Percentiles rank a stretch among this genome's conserved stretches.
Evolutionary conservation across 108 stramenopile species (phyloP).

Genomic region (Nitzschia sp.): DNA sequence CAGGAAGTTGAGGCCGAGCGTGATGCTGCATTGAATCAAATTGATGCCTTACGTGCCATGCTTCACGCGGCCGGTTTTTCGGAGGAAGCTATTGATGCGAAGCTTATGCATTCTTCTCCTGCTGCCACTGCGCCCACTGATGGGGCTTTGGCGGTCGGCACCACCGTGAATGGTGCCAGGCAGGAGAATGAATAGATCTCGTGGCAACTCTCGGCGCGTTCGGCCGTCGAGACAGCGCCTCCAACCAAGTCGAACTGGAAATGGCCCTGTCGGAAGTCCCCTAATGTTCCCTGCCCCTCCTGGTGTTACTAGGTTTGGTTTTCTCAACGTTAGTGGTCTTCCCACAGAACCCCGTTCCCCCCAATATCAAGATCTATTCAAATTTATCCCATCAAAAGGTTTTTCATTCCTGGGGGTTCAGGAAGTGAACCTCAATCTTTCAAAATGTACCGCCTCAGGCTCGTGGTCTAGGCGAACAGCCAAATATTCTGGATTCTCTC

Average conservation of each 20-base stretch:
- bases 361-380: not conserved
- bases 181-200: not conserved
- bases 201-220: not conserved
- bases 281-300: not conserved
- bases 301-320: not conserved
- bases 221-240: not conserved
- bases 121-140: too few relatives aligned
- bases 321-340: not conserved
- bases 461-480: not conserved
- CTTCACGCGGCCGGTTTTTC: too few relatives aligned
- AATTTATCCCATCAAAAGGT: too few relatives aligned
- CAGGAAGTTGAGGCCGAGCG: too few relatives aligned
- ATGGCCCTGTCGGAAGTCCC: not conserved
- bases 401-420: not conserved
- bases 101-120: too few relatives aligned
- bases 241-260: not conserved
- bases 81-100: too few relatives aligned
- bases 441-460: too few relatives aligned
- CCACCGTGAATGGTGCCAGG: not conserved
- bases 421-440: too few relatives aligned
- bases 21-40: too few relatives aligned
- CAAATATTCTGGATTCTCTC: not conserved
- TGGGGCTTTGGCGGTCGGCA: too few relatives aligned
- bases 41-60: too few relatives aligned
- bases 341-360: not conserved